Evolutionary conservation across 768 basidiomycete species (phyloP).

Genomic region (Leccinum variicolor): DNA sequence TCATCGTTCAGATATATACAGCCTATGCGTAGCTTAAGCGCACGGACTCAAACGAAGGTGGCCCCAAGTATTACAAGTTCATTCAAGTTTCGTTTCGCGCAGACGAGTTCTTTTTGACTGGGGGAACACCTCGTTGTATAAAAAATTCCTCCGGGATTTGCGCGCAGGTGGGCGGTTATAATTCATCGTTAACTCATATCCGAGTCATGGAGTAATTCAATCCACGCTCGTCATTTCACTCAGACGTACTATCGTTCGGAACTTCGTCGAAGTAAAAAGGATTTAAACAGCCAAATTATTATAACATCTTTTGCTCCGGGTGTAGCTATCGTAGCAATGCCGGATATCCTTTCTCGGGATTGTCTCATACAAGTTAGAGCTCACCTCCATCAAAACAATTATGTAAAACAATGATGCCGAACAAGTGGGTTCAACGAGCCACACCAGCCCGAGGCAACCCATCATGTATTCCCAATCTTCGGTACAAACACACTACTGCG

Average conservation of each 20-base stretch:
- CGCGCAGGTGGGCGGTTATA: background rate
- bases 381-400: constrained; percentile 4
- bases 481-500: constrained; percentile 37
- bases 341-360: constrained; percentile 8
- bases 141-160: constrained; percentile 1
- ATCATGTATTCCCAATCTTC: constrained; percentile 44
- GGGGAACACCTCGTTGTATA: constrained; percentile 12
- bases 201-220: constrained; percentile 5
- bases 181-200: background rate
- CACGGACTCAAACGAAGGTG: constrained; percentile 15
- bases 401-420: constrained; percentile 14
- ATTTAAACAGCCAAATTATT: constrained; percentile 7
- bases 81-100: background rate
- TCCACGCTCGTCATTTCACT: background rate
- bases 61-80: background rate
- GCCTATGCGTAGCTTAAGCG: constrained; percentile 20
- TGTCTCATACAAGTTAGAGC: constrained; percentile 6
- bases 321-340: constrained; percentile 8
- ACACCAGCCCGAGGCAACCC: constrained; percentile 33
- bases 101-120: constrained; percentile 5
- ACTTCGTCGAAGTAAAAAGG: constrained; percentile 12
- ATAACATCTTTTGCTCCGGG: constrained; percentile 10
- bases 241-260: constrained; percentile 2
- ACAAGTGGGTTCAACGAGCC: constrained; percentile 13
- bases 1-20: constrained; percentile 10